Evolutionary conservation across 805 yeast genomes (phyloP).

Genomic region (Novakomyces olei): DNA sequence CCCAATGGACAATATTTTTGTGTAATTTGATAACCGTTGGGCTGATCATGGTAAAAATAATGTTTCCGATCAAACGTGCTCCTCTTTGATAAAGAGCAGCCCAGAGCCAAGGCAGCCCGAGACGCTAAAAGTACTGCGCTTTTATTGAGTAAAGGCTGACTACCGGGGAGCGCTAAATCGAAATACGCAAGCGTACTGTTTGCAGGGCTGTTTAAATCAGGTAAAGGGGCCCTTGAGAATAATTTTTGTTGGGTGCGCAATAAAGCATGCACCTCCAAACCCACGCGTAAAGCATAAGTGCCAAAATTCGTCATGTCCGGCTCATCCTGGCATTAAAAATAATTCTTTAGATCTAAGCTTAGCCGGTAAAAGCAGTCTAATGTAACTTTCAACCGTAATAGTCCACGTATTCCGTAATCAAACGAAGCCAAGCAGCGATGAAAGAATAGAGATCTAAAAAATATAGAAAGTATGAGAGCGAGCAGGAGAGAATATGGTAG

Average conservation of each 20-base stretch:
- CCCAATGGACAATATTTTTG: conserved; percentile 35
- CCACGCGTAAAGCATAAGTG: too few relatives aligned
- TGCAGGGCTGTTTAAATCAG: conserved; percentile 23
- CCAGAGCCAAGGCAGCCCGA: conserved; percentile 47
- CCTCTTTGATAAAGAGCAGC: conserved; percentile 29
- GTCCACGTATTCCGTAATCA: too few relatives aligned
- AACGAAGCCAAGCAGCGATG: too few relatives aligned
- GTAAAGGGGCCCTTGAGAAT: conserved; percentile 34
- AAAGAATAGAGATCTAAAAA: too few relatives aligned
- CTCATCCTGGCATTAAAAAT: too few relatives aligned
- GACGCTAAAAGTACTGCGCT: conserved; percentile 52
- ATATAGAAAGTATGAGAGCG: too few relatives aligned
- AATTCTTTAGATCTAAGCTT: too few relatives aligned
- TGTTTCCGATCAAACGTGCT: conserved; percentile 84
- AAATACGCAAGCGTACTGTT: conserved; percentile 35
- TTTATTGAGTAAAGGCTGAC: conserved; percentile 63
- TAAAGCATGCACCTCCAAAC: conserved; percentile 87
- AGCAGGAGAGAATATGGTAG: too few relatives aligned
- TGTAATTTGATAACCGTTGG: conserved; percentile 86
- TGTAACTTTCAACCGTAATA: too few relatives aligned
- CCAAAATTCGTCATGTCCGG: too few relatives aligned
- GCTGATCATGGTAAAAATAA: conserved; percentile 91
- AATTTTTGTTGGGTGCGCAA: conserved; percentile 50
- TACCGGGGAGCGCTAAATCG: conserved; percentile 79
- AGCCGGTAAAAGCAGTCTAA: too few relatives aligned